Evolutionary conservation across 2,329 filamentous ascomycete genomes (phyloP).

Genomic region (Coniochaeta sp.): DNA sequence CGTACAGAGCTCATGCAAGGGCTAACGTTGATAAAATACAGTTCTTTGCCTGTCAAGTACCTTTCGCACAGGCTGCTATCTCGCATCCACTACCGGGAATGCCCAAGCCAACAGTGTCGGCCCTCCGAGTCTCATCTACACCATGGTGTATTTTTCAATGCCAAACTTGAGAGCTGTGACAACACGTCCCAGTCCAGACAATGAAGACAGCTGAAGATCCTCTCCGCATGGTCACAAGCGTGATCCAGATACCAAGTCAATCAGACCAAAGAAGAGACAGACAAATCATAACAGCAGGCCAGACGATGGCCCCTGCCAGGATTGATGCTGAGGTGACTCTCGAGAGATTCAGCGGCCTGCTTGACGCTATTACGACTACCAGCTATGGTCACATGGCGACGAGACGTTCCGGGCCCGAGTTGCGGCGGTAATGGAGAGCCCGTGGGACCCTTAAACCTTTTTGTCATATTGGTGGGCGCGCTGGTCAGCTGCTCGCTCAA

Average conservation of each 20-base stretch:
- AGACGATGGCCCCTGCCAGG: too few relatives aligned
- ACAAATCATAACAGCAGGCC: too few relatives aligned
- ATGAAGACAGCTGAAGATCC: too few relatives aligned
- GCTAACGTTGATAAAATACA: not conserved
- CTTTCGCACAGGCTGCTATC: not conserved
- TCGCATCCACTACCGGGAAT: not conserved
- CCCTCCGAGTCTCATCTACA: not conserved
- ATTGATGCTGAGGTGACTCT: too few relatives aligned
- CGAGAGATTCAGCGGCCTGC: too few relatives aligned
- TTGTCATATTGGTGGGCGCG: not conserved
- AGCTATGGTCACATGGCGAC: too few relatives aligned
- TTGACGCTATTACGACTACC: too few relatives aligned
- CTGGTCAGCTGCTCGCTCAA: constrained; percentile 8
- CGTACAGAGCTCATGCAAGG: not conserved
- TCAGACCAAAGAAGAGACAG: too few relatives aligned
- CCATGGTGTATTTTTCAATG: not conserved
- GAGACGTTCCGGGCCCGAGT: not conserved
- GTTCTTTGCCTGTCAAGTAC: not conserved
- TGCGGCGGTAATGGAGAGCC: not conserved
- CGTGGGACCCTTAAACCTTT: not conserved
- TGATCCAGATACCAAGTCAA: too few relatives aligned
- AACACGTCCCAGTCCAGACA: too few relatives aligned
- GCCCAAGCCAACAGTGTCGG: not conserved
- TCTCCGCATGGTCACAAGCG: too few relatives aligned
- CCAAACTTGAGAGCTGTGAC: not conserved